A percentile compares a stretch with the other conserved stretches of the same genome.
phyloP scores from a whole-genome alignment of 169 alveolate species.

The Cryptosporidium ryanae region DNA sequence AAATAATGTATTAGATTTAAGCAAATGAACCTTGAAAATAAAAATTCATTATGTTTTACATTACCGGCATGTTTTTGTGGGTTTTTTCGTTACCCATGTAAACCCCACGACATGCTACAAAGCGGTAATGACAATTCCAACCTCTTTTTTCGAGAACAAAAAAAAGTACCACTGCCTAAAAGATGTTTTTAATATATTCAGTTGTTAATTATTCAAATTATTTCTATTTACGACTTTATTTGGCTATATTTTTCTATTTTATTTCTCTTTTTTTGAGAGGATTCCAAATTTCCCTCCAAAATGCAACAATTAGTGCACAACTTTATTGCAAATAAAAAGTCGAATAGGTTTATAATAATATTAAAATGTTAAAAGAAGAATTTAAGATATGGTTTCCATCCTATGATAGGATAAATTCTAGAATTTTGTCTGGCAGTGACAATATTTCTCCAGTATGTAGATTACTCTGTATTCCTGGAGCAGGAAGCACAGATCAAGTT shows the following conservation, averaged over 20 bases:
- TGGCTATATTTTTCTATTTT: too few species aligned
- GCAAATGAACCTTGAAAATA: background rate
- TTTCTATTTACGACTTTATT: too few species aligned
- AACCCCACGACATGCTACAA: conserved; percentile 69
- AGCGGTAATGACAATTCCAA: background rate
- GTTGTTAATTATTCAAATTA: too few species aligned
- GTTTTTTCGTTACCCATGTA: conserved; percentile 39
- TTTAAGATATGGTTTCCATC: conserved; percentile 71
- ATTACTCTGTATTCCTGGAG: conserved; percentile 66
- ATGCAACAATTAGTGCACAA: too few species aligned
- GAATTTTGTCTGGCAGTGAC: background rate
- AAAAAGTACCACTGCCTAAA: background rate
- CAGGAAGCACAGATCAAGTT: conserved; percentile 71
- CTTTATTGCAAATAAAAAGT: too few species aligned
- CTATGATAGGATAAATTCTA: conserved; percentile 27
- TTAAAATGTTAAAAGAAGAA: conserved; percentile 22
- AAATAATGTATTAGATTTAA: too few species aligned
- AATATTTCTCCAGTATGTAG: conserved; percentile 18
- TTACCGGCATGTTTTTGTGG: conserved; percentile 72
- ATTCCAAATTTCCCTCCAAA: too few species aligned
- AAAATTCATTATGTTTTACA: background rate
- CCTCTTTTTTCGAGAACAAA: background rate
- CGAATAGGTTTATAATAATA: too few species aligned
- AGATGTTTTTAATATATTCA: background rate
- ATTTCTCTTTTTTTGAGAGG: too few species aligned